Percentiles rank a stretch among this genome's conserved stretches.
Conservation (phyloP, 805 yeast genomes). For the Metschnikowia matae region DNA sequence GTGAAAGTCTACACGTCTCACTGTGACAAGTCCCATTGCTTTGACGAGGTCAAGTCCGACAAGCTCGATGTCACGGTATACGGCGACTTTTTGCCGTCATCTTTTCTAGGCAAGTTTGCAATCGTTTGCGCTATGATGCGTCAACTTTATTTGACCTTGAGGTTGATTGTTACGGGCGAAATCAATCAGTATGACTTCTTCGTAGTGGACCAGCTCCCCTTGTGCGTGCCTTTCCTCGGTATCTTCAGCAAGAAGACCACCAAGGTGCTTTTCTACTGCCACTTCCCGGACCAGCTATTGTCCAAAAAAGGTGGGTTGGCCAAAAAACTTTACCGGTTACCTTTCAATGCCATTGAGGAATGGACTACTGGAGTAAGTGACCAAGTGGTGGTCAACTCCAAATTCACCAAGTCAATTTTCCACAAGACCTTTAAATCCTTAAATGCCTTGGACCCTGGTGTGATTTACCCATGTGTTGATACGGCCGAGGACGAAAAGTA, state of each 20-base stretch:
- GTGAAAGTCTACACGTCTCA: constrained; percentile 82
- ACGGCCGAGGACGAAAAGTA: constrained; percentile 19
- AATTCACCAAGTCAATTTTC: constrained; percentile 73
- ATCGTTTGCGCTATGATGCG: constrained; percentile 81
- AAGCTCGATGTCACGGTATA: constrained; percentile 59
- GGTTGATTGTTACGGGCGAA: constrained; percentile 46
- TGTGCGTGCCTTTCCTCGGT: constrained; percentile 71
- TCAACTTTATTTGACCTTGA: constrained; percentile 62
- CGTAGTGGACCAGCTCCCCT: constrained; percentile 84
- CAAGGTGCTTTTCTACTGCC: constrained; percentile 82
- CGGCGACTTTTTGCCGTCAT: constrained; percentile 84
- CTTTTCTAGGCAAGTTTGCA: constrained; percentile 59
- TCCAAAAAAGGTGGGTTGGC: constrained; percentile 54
- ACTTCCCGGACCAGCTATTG: constrained; percentile 86
- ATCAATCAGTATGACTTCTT: constrained; percentile 59
- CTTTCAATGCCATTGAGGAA: constrained; percentile 84
- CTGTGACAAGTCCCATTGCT: constrained; percentile 82
- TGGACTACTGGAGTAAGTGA: constrained; percentile 75
- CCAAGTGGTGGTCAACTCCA: constrained; percentile 79
- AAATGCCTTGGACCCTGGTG: constrained; percentile 42
- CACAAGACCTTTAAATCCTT: constrained; percentile 53
- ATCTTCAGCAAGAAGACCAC: constrained; percentile 37
- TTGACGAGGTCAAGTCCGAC: constrained; percentile 75
- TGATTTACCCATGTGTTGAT: constrained; percentile 79
- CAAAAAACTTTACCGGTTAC: constrained; percentile 66